Base-by-base conservation (phyloP, 2,329 filamentous ascomycete species). In the Colletotrichum echinochloae region DNA sequence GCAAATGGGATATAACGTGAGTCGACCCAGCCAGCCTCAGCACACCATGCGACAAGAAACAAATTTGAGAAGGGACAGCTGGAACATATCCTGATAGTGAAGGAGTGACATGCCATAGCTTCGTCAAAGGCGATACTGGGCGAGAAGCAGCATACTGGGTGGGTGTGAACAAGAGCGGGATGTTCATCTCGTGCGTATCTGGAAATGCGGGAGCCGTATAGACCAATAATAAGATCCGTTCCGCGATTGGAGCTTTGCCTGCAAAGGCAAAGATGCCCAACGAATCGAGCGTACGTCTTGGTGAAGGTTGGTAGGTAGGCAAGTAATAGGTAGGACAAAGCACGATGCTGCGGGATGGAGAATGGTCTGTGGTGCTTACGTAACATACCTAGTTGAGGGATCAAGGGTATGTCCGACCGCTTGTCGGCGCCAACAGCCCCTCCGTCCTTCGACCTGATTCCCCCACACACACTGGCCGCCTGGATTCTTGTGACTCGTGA, bases 381-480 rank as follows among this genome's bases (percentile, higher is more conserved):
- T 69, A 60, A 71, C n/a, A 5, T n/a, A n/a, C n/a, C n/a, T n/a
- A n/a, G n/a, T n/a, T n/a, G 7, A 9, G 41, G 67, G 65, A 61
- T 56, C 62, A 66, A 55, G 62, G 62, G 49, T 66, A 60, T 35
- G 39, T 39, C 60, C 54, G 35, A 4, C 39, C 41, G 16, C 39
- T 41, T 23, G 37, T 66, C 51, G 65, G 65, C 23, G 28, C 51
- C 16, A 35, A 46, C 39, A 39, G 48, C 64, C 48, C 48, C 23
- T 41, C 33, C 46, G 37, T 20, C 5, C 28, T n/a, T 37, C 41
- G 52, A 16, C 6, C 26, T n/a, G 55, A 48, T 64, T 9, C n/a
- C 44, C 49, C 9, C 20, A n/a, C n/a, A n/a, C 44, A 37, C 57
- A 28, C n/a, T 48, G n/a, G 44, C 41, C 51, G 57, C 37, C 44